Percentiles rank a stretch among this genome's conserved stretches.
Conservation (phyloP, 495 filamentous ascomycete species). For the Thozetella sp. region DNA sequence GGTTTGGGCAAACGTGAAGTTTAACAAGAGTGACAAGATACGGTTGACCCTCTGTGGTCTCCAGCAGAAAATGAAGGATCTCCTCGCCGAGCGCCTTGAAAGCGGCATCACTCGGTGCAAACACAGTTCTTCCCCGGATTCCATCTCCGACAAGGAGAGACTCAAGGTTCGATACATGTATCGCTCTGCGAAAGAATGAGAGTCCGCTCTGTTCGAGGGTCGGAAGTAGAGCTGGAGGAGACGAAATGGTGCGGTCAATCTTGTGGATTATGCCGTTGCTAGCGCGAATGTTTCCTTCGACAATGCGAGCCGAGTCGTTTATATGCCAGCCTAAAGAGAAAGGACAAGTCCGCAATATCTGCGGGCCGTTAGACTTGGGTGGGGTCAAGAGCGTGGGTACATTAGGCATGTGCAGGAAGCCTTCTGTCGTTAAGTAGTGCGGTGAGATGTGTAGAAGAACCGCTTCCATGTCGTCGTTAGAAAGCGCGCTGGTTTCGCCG, state of each 20-base stretch:
- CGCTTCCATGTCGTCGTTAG: no score
- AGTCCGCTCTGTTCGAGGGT: background rate
- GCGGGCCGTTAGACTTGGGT: background rate
- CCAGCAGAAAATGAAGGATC: background rate
- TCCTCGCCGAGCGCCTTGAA: background rate
- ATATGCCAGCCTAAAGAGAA: background rate
- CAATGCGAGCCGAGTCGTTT: background rate
- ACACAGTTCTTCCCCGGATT: background rate
- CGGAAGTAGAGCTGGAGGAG: background rate
- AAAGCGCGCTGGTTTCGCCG: no score
- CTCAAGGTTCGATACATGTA: background rate
- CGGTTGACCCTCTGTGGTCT: background rate
- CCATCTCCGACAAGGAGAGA: background rate
- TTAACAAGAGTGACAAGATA: background rate
- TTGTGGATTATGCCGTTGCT: background rate
- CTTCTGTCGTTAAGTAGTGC: background rate
- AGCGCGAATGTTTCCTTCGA: background rate
- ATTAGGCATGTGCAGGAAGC: background rate
- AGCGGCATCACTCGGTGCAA: background rate
- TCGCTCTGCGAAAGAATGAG: background rate
- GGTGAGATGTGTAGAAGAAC: background rate
- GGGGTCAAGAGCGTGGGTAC: background rate
- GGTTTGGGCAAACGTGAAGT: background rate
- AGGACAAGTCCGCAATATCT: background rate
- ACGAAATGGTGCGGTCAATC: background rate